Base-by-base conservation (phyloP, 2,329 filamentous ascomycete genomes). In the Xylariaceae sp. region DNA sequence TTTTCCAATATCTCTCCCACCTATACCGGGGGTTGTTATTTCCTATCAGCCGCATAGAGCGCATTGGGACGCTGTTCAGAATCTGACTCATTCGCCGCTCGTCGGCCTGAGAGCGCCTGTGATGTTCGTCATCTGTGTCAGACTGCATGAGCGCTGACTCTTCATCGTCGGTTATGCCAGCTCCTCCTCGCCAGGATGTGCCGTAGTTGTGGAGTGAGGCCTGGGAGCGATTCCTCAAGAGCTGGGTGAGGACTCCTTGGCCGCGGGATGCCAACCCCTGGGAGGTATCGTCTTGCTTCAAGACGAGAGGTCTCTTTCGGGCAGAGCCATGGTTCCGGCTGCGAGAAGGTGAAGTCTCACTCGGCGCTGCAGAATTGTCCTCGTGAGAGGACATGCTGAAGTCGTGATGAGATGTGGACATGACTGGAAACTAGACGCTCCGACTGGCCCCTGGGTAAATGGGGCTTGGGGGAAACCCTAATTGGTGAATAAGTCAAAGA, bases 1-100 rank as follows among this genome's bases (percentile, higher is more conserved):
- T 82, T 69, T 89, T 95, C 82, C 89, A 96, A 69, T 96, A 97
- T 55, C 80, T 81, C 66, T 91, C 87, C 87, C 91, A 97, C 57
- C 81, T 81, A 71, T 96, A 96, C 55, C 89, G 77, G 16, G 90
- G 89, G 68, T 94, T 97, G 60, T 83, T 90, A 63, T 89, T 89
- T 40, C 93, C 93, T 68, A 97, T 96, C 62, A 97, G 78, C 49
- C 90, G 82, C 81, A 91, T 88, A 65, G 87, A 91, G 56, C 89
- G 80, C 79, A 91, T 87, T 68, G 89, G 83, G 2, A 87, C 84
- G n/a, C 80, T 81, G 63, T 80, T 77, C 48, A 87, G 78, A 53
- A 87, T 73, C 55, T 78, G 75, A 52, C 73, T 82, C 46, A 86
- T 69, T 18, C 83, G 81, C 31, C 79, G 79, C 68, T 86, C 83